phyloP scores from a whole-genome alignment of 345 rosid genomes.

The Mallotus nudiflorus region DNA sequence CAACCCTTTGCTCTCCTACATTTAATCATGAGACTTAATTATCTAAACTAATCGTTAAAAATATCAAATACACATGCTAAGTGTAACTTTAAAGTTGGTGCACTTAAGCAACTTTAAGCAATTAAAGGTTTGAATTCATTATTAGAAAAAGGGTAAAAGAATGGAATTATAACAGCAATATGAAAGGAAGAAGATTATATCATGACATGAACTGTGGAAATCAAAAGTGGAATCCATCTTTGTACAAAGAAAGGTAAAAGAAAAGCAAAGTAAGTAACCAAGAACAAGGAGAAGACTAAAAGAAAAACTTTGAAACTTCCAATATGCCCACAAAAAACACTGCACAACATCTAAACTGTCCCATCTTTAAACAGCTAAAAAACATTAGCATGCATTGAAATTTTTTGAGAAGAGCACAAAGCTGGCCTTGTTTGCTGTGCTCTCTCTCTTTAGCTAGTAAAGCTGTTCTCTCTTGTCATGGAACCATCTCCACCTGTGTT shows the following conservation, averaged over 20 bases:
- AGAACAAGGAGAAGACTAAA: background rate
- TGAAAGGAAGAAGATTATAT: background rate
- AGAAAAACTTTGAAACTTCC: conserved; percentile 1
- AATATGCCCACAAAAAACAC: background rate
- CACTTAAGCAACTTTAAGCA: background rate
- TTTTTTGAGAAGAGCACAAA: background rate
- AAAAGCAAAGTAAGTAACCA: background rate
- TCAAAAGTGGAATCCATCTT: conserved; percentile 20
- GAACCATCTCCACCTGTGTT: conserved; percentile 83
- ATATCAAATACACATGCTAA: too few relatives aligned
- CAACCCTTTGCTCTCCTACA: too few relatives aligned
- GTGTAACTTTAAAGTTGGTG: too few relatives aligned
- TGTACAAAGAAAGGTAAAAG: conserved; percentile 13
- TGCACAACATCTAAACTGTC: conserved; percentile 16
- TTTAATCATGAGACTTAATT: too few relatives aligned
- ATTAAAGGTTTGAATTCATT: background rate
- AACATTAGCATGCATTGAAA: background rate
- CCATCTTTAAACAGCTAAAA: conserved; percentile 24
- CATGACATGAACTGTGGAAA: background rate
- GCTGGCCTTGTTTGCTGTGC: background rate
- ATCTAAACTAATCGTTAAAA: too few relatives aligned
- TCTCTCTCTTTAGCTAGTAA: too few relatives aligned
- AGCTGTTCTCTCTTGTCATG: conserved; percentile 59
- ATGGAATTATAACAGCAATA: background rate
- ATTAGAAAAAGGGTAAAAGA: background rate